Base-by-base conservation (phyloP, 305 asterid genomes). In the Petunia hybrid region DNA sequence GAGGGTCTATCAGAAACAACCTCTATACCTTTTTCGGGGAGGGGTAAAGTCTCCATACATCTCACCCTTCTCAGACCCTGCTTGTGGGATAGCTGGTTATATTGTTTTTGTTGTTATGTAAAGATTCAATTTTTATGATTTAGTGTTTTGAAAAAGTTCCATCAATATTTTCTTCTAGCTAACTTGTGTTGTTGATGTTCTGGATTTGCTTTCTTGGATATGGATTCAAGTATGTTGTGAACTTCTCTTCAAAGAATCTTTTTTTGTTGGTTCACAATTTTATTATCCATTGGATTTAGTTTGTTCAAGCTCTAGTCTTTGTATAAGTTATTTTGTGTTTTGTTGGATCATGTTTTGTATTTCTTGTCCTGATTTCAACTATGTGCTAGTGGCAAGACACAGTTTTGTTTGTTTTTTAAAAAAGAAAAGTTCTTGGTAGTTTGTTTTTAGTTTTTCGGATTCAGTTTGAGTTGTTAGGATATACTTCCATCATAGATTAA, bases 401-500 rank as follows among this genome's bases (percentile, higher is more conserved):
- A 53, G 0, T 1, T 55, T 79, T 48, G 77, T 56, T 79, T 53
- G 55, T 39, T 66, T 65, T 8, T 41, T 41, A 12, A 51, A 41
- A 66, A 41, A 42, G 36, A 70, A 14, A 79, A 14, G 12, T 36
- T 48, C 48, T 51, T 51, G 4, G 13, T 12, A 38, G 7, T 22
- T 55, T 46, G 57, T 46, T 45, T 78, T 14, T 78, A 38, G 61
- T 9, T 61, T 62, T 13, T 45, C n/a, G 12, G 36, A 8, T 46
- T 62, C 46, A 62, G 59, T 36, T 78, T 78, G 9, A 64, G 38
- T 62, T 78, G 38, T 78, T 14, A 43, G 74, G 81, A 78, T 62
- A 45, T 10, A 10, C 61, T 13, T 42, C 8, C 14, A 36, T 38
- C 64, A 74, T 36, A 36, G 78, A 53, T 74, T 2, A 53, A 5